Evolutionary conservation across 345 rosid species (phyloP).

Genomic region (Eucalyptus pauciflora): DNA sequence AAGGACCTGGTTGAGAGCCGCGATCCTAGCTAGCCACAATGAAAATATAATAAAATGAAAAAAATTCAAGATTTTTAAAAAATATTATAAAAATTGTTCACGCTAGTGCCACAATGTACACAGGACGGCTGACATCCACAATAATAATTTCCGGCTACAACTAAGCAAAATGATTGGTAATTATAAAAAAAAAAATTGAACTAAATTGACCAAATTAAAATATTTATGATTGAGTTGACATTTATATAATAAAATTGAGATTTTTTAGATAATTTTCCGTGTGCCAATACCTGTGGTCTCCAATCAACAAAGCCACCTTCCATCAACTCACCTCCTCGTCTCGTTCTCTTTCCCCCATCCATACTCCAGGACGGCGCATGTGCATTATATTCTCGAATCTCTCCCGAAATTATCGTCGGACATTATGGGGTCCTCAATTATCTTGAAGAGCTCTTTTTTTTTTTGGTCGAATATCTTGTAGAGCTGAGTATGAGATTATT

Average conservation of each 20-base stretch:
- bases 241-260: background rate
- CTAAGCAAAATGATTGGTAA: background rate
- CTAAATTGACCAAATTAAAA: background rate
- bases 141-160: too few relatives aligned
- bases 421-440: too few relatives aligned
- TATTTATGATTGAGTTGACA: background rate
- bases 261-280: background rate
- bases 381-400: background rate
- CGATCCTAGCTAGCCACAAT: background rate
- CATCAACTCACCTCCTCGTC: too few relatives aligned
- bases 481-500: background rate
- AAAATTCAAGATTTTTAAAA: too few relatives aligned
- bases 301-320: too few relatives aligned
- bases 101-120: rapidly evolving
- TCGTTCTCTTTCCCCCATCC: background rate
- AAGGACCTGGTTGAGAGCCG: background rate
- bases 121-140: too few relatives aligned
- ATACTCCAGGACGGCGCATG: background rate
- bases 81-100: too few relatives aligned
- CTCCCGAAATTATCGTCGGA: background rate
- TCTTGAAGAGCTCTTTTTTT: too few relatives aligned
- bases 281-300: too few relatives aligned
- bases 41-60: too few relatives aligned
- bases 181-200: background rate
- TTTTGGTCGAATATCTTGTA: too few relatives aligned